Conservation (phyloP, 2,329 filamentous ascomycete species). For the Cryphonectria japonica region DNA sequence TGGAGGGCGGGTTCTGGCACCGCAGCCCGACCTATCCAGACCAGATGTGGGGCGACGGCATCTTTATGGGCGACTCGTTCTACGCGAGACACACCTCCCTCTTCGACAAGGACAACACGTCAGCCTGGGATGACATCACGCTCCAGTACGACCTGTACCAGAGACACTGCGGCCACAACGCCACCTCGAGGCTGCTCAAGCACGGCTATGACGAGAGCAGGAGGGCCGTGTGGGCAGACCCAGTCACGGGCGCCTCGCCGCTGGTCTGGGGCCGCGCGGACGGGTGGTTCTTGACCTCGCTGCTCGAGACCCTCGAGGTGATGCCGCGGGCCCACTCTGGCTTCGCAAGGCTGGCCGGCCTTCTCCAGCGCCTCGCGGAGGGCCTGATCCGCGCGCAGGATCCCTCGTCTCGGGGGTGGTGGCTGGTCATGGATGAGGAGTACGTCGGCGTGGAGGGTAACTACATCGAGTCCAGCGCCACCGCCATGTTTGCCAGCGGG, state of each 20-base stretch:
- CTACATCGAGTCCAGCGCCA: conserved; percentile 51
- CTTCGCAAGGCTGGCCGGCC: conserved; percentile 10
- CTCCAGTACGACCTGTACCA: conserved; percentile 24
- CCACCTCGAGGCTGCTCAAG: conserved; percentile 48
- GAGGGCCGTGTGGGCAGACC: conserved; percentile 55
- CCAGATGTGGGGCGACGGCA: conserved; percentile 51
- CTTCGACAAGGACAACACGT: conserved; percentile 34
- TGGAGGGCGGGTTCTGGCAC: conserved; percentile 49
- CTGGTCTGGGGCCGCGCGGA: conserved; percentile 57
- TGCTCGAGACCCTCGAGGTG: conserved; percentile 25
- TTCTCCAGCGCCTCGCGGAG: conserved; percentile 19
- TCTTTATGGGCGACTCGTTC: conserved; percentile 45
- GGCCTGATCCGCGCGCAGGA: conserved; percentile 24
- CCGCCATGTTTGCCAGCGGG: conserved; percentile 49
- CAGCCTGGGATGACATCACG: conserved; percentile 33
- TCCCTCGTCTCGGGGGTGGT: conserved; percentile 22
- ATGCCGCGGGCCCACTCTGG: conserved; percentile 23
- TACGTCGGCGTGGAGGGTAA: conserved; percentile 45
- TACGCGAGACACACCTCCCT: conserved; percentile 35
- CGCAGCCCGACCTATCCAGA: conserved; percentile 43
- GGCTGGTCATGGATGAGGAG: conserved; percentile 47
- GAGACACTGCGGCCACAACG: conserved; percentile 42
- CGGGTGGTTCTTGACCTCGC: conserved; percentile 53
- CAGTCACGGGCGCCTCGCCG: conserved; percentile 53
- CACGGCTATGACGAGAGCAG: conserved; percentile 59